These are phyloP conservation scores for baker's yeast (Saccharomyces cerevisiae) DNA, from an alignment of 805 yeast species.

Conservation along the genomic window DNA sequence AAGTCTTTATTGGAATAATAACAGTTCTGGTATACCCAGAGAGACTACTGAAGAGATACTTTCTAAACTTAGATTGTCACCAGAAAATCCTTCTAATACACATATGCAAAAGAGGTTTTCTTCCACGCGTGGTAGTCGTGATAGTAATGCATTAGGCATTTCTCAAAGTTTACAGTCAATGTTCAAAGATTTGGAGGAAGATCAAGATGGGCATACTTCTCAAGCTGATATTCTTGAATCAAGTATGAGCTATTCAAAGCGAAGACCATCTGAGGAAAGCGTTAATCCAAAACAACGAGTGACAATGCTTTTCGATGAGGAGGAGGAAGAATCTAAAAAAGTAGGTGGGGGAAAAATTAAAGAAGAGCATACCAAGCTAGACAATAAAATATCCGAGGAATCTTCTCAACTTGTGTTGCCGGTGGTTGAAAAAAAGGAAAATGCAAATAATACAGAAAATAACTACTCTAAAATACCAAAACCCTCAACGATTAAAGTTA, in stretches of 20 bases:
- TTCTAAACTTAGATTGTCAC: constrained; percentile 25
- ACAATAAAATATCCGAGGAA: background rate
- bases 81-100: constrained; percentile 15
- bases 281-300: constrained; percentile 14
- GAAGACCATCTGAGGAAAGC: constrained; percentile 2
- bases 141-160: constrained; percentile 5
- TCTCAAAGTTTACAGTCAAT: constrained; percentile 22
- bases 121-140: constrained; percentile 6
- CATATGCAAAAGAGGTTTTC: constrained; percentile 22
- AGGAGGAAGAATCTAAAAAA: constrained; percentile 13
- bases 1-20: constrained; percentile 24
- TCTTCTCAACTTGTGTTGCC: background rate
- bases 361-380: background rate
- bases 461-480: background rate
- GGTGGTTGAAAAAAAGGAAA: background rate
- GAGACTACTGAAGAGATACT: constrained; percentile 30
- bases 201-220: background rate
- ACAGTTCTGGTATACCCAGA: constrained; percentile 17
- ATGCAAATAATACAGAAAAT: background rate
- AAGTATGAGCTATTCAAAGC: background rate
- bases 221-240: background rate
- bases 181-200: constrained; percentile 29
- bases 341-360: constrained; percentile 3
- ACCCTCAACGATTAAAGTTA: background rate
- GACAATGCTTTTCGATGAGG: constrained; percentile 26